phyloP scores from a whole-genome alignment of 1,139 yeast genomes.

The Diutina neorugosa region DNA sequence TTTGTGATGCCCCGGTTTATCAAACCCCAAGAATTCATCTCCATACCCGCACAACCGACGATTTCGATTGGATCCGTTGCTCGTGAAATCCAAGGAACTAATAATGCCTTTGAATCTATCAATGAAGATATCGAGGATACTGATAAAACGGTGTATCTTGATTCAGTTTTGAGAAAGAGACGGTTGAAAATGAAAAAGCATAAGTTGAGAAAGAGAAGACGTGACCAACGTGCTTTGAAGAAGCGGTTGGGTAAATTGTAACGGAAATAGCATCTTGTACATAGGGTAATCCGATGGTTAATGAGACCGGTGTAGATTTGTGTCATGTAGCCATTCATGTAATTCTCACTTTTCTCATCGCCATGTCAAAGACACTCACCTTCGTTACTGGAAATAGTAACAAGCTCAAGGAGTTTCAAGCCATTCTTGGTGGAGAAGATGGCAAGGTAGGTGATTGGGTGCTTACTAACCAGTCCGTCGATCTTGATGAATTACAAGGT shows the following conservation, averaged over 20 bases:
- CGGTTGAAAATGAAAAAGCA: conserved; percentile 65
- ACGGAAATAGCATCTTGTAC: not conserved
- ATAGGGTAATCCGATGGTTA: not conserved
- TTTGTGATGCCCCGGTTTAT: not conserved
- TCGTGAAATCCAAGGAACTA: not conserved
- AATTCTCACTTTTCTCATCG: not conserved
- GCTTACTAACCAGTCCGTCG: conserved; percentile 53
- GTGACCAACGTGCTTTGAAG: conserved; percentile 45
- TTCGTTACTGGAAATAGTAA: conserved; percentile 85
- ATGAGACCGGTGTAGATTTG: not conserved
- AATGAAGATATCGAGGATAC: not conserved
- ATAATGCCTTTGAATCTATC: not conserved
- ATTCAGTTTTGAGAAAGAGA: conserved; percentile 58
- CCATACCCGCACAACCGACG: not conserved
- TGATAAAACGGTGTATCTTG: conserved; percentile 28
- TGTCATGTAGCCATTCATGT: not conserved
- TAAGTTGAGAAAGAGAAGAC: conserved; percentile 63
- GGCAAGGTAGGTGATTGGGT: conserved; percentile 37
- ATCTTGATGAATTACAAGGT: conserved; percentile 87
- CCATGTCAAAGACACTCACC: conserved; percentile 22
- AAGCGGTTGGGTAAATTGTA: conserved; percentile 38
- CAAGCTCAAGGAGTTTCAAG: conserved; percentile 73
- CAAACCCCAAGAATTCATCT: not conserved
- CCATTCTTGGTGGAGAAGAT: conserved; percentile 38
- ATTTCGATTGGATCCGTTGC: not conserved